Conservation (phyloP, 2,329 filamentous ascomycete species). For the Cordyceps pruinosa region DNA sequence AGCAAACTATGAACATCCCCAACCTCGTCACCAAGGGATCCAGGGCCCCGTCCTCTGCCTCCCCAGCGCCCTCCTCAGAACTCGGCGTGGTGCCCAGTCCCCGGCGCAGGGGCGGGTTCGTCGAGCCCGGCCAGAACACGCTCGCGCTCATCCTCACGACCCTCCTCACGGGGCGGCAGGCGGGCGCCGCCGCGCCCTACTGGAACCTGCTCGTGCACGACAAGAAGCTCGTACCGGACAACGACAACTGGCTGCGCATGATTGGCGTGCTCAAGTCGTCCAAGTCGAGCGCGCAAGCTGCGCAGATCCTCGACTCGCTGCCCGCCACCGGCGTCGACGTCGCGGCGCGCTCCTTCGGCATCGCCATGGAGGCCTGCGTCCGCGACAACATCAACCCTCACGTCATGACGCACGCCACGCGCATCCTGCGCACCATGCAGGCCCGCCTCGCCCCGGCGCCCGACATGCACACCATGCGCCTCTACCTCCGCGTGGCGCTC, state of each 20-base stretch:
- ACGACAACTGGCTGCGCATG: conserved; percentile 61
- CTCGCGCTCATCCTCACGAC: conserved; percentile 65
- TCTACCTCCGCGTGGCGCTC: conserved; percentile 52
- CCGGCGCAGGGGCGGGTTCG: conserved; percentile 18
- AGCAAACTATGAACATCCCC: conserved; percentile 74
- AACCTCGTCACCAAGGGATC: conserved; percentile 31
- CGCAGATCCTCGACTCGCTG: conserved; percentile 52
- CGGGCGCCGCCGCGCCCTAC: conserved; percentile 61
- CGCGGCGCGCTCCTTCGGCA: conserved; percentile 52
- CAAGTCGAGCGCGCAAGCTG: conserved; percentile 56
- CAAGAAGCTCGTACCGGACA: conserved; percentile 62
- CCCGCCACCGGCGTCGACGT: conserved; percentile 33
- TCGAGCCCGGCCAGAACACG: conserved; percentile 45
- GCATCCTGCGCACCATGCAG: conserved; percentile 59
- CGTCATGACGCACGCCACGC: conserved; percentile 56
- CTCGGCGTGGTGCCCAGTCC: neutral
- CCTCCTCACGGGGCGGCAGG: conserved; percentile 52
- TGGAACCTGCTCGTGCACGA: conserved; percentile 65
- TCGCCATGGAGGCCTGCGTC: conserved; percentile 67
- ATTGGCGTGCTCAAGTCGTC: conserved; percentile 59
- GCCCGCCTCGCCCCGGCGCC: conserved; percentile 29
- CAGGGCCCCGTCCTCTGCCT: neutral
- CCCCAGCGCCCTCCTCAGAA: neutral
- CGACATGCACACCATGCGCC: conserved; percentile 43
- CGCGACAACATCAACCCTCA: conserved; percentile 72